Conservation (phyloP, 306 rosid species). For the Adenanthera pavonina region DNA sequence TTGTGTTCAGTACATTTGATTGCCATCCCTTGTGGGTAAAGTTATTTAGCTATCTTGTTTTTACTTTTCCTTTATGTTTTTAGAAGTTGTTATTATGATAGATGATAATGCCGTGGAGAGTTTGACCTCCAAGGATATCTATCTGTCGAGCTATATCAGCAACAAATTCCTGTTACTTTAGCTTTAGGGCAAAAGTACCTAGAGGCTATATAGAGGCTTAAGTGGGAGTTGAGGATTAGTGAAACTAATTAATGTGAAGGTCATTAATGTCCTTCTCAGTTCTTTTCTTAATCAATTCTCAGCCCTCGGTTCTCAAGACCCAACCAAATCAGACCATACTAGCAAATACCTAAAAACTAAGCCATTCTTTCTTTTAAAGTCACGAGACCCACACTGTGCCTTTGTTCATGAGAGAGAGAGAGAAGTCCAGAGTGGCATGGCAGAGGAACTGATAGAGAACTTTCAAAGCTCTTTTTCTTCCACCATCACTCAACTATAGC, state of each 20-base stretch:
- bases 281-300: neutral
- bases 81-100: neutral
- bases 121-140: neutral
- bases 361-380: neutral
- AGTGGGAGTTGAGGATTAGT: slow-evolving; percentile 17
- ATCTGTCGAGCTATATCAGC: neutral
- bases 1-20: slow-evolving; percentile 41
- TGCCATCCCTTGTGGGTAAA: slow-evolving; percentile 44
- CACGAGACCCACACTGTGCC: neutral
- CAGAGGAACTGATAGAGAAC: slow-evolving; percentile 88
- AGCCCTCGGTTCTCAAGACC: neutral
- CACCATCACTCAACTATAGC: slow-evolving; percentile 81
- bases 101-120: neutral
- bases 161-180: neutral
- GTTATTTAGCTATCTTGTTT: slow-evolving; percentile 2
- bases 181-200: slow-evolving; percentile 38
- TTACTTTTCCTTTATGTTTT: neutral
- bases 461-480: slow-evolving; percentile 93
- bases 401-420: neutral
- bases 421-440: neutral
- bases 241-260: slow-evolving; percentile 30
- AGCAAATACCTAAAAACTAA: neutral
- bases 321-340: neutral
- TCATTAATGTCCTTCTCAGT: slow-evolving; percentile 35
- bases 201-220: neutral